Percentiles rank a stretch among this genome's conserved stretches.
Conservation (phyloP, 352 stramenopile species). For the Pseudoperonospora humuli region DNA sequence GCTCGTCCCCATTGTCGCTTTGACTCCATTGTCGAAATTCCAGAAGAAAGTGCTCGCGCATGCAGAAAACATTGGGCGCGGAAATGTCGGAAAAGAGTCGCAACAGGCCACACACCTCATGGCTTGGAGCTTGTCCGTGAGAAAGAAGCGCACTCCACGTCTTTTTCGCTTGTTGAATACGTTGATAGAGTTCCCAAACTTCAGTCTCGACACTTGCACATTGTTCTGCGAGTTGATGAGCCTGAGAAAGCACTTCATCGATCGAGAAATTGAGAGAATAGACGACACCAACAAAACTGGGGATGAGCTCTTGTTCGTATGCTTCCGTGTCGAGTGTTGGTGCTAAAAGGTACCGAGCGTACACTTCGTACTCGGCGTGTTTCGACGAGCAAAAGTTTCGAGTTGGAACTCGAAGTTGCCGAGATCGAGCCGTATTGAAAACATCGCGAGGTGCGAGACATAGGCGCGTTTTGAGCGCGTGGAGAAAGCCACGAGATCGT, state of each 20-base stretch:
- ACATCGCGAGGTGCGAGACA: slow-evolving; percentile 9
- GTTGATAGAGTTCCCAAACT: slow-evolving; percentile 29
- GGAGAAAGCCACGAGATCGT: slow-evolving; percentile 45
- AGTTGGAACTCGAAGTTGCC: too few species aligned
- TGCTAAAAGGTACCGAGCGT: slow-evolving; percentile 39
- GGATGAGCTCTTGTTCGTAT: slow-evolving; percentile 36
- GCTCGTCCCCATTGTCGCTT: not conserved
- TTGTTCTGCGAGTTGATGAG: slow-evolving; percentile 28
- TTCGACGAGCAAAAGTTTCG: too few species aligned
- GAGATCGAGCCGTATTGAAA: not conserved
- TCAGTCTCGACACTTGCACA: slow-evolving; percentile 30
- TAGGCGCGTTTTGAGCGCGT: slow-evolving; percentile 46
- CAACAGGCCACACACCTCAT: slow-evolving; percentile 18
- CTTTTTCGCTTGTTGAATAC: slow-evolving; percentile 18
- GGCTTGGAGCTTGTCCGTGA: not conserved
- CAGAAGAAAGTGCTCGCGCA: slow-evolving; percentile 33
- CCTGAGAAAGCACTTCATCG: slow-evolving; percentile 30
- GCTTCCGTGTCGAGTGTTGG: slow-evolving; percentile 39
- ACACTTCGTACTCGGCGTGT: slow-evolving; percentile 45
- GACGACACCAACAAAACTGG: slow-evolving; percentile 51
- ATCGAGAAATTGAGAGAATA: slow-evolving; percentile 40
- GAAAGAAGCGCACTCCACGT: slow-evolving; percentile 2
- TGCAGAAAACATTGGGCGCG: slow-evolving; percentile 47
- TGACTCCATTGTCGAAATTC: slow-evolving; percentile 14
- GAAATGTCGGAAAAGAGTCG: slow-evolving; percentile 35